phyloP scores from a whole-genome alignment of 331 rosid genomes.

The Pyrus hybrid region DNA sequence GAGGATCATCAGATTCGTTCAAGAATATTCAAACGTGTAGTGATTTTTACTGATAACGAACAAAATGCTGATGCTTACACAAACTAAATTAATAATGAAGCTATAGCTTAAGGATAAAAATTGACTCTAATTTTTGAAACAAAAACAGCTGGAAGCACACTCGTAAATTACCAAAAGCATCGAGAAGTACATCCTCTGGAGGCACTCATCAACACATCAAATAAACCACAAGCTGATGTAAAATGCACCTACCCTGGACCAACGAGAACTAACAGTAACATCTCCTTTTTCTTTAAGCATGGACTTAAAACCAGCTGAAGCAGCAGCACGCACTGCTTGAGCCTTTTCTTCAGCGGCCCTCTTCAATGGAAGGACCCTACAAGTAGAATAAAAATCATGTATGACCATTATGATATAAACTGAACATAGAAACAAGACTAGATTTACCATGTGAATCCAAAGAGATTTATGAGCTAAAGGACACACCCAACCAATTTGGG shows the following conservation, averaged over 20 bases:
- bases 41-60: no score
- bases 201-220: background rate
- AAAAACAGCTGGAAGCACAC: background rate
- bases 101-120: background rate
- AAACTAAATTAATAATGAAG: background rate
- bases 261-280: slow-evolving; percentile 72
- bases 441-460: slow-evolving; percentile 51
- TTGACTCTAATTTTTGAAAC: background rate
- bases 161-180: background rate
- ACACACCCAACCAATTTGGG: slow-evolving; percentile 62
- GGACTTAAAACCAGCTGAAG: slow-evolving; percentile 59
- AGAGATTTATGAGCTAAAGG: slow-evolving; percentile 47
- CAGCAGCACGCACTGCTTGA: slow-evolving; percentile 61
- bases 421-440: slow-evolving; percentile 11
- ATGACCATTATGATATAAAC: slow-evolving; percentile 20
- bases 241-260: slow-evolving; percentile 78
- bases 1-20: no score
- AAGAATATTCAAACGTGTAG: no score
- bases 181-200: background rate
- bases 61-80: background rate
- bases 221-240: slow-evolving; percentile 2
- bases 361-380: slow-evolving; percentile 82
- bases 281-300: slow-evolving; percentile 82
- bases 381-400: slow-evolving; percentile 19
- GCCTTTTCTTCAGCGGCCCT: slow-evolving; percentile 87